A percentile compares a stretch with the other conserved stretches of the same genome.
phyloP scores from a whole-genome alignment of 169 alveolate species.

The Cryptosporidium viatorum region DNA sequence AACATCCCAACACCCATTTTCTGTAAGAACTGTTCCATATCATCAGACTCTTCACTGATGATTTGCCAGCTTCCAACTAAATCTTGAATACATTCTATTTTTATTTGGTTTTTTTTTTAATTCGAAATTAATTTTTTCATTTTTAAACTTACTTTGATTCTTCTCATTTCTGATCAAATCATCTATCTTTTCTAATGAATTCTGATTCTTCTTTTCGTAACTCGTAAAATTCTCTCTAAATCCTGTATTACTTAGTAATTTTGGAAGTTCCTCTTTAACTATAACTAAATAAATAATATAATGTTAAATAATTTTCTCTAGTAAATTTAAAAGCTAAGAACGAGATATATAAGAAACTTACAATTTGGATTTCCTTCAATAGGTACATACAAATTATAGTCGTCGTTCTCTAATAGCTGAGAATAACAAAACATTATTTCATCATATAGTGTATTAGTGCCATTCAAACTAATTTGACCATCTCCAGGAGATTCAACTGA shows the following conservation, averaged over 20 bases:
- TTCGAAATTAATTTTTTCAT: background rate
- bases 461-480: background rate
- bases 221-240: background rate
- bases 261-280: conserved; percentile 19
- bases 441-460: background rate
- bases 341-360: background rate
- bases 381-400: conserved; percentile 29
- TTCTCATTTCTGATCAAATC: background rate
- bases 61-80: conserved; percentile 42
- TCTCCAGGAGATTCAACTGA: conserved; percentile 45
- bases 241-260: conserved; percentile 9
- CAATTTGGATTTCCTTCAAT: conserved; percentile 51
- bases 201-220: background rate
- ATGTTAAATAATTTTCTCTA: background rate
- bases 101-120: background rate
- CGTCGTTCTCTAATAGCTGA: conserved; percentile 26
- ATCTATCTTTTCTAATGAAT: background rate
- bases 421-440: conserved; percentile 22
- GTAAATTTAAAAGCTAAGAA: background rate
- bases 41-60: conserved; percentile 26
- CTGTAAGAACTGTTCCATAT: conserved; percentile 35
- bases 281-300: background rate
- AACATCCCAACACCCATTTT: conserved; percentile 40
- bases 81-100: conserved; percentile 22
- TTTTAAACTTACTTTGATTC: conserved; percentile 31